Conservation (phyloP, 768 basidiomycete species). For the Hygrophoropsis aurantiaca region DNA sequence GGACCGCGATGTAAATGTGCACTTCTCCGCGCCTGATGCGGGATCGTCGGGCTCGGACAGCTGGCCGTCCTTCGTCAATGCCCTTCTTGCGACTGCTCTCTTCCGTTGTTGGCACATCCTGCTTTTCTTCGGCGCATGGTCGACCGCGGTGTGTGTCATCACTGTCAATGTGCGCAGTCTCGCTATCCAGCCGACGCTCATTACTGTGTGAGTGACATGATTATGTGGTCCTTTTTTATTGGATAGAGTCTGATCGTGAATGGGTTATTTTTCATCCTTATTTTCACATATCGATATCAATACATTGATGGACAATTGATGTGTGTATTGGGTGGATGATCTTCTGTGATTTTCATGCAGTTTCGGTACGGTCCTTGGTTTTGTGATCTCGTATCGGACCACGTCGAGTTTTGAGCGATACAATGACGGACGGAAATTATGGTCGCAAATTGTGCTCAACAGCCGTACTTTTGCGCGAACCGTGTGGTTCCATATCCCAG, state of each 20-base stretch:
- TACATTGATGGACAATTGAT: too few species aligned
- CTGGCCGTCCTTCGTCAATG: constrained; percentile 39
- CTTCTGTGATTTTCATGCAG: constrained; percentile 33
- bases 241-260: neutral
- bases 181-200: constrained; percentile 50
- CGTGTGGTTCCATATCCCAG: constrained; percentile 68
- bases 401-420: constrained; percentile 76
- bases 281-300: too few species aligned
- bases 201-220: constrained; percentile 61
- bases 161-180: constrained; percentile 46
- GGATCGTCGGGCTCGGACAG: neutral
- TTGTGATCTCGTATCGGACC: constrained; percentile 70
- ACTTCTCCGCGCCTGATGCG: neutral
- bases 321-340: neutral
- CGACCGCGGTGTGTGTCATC: constrained; percentile 54
- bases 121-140: constrained; percentile 63
- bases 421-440: constrained; percentile 67
- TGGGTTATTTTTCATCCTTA: too few species aligned
- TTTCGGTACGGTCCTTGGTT: constrained; percentile 68
- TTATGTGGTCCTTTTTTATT: neutral
- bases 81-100: constrained; percentile 35
- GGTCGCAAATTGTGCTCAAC: constrained; percentile 65
- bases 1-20: neutral
- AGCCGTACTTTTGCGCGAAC: constrained; percentile 58
- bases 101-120: constrained; percentile 50